Percentiles rank a stretch among this genome's conserved stretches.
phyloP scores from a whole-genome alignment of 78 protist species.

The Dictyostelium citrinum region DNA sequence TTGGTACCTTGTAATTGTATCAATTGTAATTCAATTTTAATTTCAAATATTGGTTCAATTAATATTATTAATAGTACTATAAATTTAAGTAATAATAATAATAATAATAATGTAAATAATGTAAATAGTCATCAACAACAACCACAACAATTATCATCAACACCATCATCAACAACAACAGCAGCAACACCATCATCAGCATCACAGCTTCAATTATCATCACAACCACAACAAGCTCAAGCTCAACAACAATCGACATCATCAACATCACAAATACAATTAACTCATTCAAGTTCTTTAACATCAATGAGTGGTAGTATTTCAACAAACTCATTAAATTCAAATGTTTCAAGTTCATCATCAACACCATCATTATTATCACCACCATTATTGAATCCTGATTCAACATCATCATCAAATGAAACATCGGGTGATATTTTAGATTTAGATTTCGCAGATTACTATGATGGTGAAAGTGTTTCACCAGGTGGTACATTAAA shows the following conservation, averaged over 20 bases:
- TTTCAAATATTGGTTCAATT: not conserved
- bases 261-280: not conserved
- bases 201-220: not conserved
- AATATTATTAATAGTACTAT: not conserved
- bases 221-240: not conserved
- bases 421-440: not conserved
- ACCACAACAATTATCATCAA: not conserved
- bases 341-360: not conserved
- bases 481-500: conserved; percentile 76
- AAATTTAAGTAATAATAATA: not conserved
- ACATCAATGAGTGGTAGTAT: not conserved
- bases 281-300: not conserved
- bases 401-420: not conserved
- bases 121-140: not conserved
- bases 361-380: conserved; percentile 21
- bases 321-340: not conserved
- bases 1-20: conserved; percentile 60
- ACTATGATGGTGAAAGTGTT: conserved; percentile 35
- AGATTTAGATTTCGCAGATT: conserved; percentile 36
- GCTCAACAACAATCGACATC: not conserved
- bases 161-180: not conserved
- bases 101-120: not conserved
- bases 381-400: not conserved
- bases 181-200: not conserved
- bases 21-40: conserved; percentile 8